Evolutionary conservation across 2,329 filamentous ascomycete genomes (phyloP).

Genomic region (Ophiostoma himal-ulmi): DNA sequence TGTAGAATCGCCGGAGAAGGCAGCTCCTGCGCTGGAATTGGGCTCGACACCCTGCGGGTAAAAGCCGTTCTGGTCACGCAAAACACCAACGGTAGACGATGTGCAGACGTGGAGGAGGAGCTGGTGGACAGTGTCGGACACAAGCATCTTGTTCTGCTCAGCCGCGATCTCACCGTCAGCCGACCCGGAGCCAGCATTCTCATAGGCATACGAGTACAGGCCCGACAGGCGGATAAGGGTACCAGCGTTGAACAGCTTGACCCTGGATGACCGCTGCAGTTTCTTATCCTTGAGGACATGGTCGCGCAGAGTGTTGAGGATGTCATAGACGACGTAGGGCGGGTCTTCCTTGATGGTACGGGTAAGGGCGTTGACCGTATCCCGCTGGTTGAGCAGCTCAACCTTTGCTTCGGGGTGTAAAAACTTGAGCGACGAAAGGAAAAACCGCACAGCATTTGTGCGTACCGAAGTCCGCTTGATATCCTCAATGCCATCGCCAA

Average conservation of each 20-base stretch:
- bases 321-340: constrained; percentile 66
- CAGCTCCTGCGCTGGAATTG: constrained; percentile 33
- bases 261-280: constrained; percentile 68
- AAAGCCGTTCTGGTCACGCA: constrained; percentile 73
- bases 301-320: constrained; percentile 63
- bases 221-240: constrained; percentile 66
- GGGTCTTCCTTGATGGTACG: constrained; percentile 74
- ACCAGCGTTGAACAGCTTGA: constrained; percentile 66
- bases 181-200: constrained; percentile 55
- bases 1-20: constrained; percentile 29
- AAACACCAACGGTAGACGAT: constrained; percentile 62
- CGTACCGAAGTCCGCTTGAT: constrained; percentile 69
- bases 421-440: constrained; percentile 72
- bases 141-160: constrained; percentile 38
- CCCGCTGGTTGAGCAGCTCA: constrained; percentile 74
- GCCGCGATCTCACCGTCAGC: not conserved
- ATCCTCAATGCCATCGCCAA: constrained; percentile 57
- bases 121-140: constrained; percentile 65
- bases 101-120: constrained; percentile 75
- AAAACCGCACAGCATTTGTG: constrained; percentile 74
- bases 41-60: constrained; percentile 68
- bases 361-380: constrained; percentile 64
- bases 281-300: constrained; percentile 69
- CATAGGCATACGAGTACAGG: constrained; percentile 59
- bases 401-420: constrained; percentile 70